phyloP scores from a whole-genome alignment of 176 grass and related monocot species.

The Avena eriantha region DNA sequence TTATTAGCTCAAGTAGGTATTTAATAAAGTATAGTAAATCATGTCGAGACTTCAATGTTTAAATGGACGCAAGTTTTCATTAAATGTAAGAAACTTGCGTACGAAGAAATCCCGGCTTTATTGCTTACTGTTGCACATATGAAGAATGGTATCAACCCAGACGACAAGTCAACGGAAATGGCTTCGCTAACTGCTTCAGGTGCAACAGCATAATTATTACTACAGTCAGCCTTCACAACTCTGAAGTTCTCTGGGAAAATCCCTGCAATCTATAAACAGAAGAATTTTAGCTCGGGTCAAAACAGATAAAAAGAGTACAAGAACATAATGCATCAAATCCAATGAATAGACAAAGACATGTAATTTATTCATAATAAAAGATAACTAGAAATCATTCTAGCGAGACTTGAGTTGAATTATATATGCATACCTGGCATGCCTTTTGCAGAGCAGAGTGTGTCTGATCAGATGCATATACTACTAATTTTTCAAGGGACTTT shows the following conservation, averaged over 20 bases:
- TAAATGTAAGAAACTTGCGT: conserved; percentile 28
- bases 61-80: conserved; percentile 17
- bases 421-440: conserved; percentile 58
- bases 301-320: background rate
- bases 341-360: background rate
- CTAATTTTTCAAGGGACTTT: conserved; percentile 56
- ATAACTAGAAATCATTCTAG: background rate
- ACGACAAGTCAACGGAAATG: conserved; percentile 54
- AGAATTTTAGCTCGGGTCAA: conserved; percentile 19
- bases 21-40: background rate
- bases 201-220: conserved; percentile 55
- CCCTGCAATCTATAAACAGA: conserved; percentile 71
- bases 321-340: background rate
- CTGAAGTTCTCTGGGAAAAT: conserved; percentile 74
- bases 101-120: background rate
- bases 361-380: conserved; percentile 6
- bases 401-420: background rate
- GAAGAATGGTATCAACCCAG: conserved; percentile 79
- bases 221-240: conserved; percentile 50
- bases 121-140: conserved; percentile 76
- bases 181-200: conserved; percentile 51
- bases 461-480: conserved; percentile 87
- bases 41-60: background rate
- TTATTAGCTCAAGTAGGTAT: background rate
- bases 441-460: conserved; percentile 79